Conservation (phyloP, 2,329 filamentous ascomycete species). For the Colletotrichum sp. region DNA sequence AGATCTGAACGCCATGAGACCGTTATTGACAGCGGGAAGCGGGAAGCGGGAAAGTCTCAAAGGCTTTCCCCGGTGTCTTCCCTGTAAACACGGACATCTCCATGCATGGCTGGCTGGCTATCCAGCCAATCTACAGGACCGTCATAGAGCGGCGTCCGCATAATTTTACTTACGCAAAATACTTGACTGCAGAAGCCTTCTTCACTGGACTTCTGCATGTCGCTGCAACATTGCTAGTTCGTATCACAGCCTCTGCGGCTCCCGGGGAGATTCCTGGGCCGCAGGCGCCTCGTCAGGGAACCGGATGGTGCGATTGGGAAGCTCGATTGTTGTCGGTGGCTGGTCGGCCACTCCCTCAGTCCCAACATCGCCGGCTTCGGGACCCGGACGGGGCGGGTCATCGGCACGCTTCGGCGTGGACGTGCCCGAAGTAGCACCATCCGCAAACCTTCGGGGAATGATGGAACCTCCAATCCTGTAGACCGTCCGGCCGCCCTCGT, state of each 20-base stretch:
- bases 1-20: neutral
- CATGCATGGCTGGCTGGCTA: neutral
- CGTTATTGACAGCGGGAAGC: neutral
- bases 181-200: neutral
- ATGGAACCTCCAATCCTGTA: slow-evolving; percentile 46
- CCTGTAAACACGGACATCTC: neutral
- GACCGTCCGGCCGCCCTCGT: slow-evolving; percentile 25
- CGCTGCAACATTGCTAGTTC: neutral
- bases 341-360: slow-evolving; percentile 20
- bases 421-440: neutral
- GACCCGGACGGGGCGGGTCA: neutral
- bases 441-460: slow-evolving; percentile 26
- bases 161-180: neutral
- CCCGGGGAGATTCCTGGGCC: neutral
- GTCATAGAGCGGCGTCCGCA: neutral
- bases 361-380: neutral
- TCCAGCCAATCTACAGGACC: neutral
- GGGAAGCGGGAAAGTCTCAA: neutral
- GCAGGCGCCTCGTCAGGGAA: slow-evolving; percentile 44
- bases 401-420: neutral
- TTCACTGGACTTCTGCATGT: neutral
- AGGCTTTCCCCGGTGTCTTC: neutral
- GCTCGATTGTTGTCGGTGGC: slow-evolving; percentile 20
- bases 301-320: slow-evolving; percentile 41
- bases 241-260: neutral